A percentile compares a stretch with the other conserved stretches of the same genome.
Conservation (phyloP, 1,139 yeast species). For the Scheffersomyces quercinus region DNA sequence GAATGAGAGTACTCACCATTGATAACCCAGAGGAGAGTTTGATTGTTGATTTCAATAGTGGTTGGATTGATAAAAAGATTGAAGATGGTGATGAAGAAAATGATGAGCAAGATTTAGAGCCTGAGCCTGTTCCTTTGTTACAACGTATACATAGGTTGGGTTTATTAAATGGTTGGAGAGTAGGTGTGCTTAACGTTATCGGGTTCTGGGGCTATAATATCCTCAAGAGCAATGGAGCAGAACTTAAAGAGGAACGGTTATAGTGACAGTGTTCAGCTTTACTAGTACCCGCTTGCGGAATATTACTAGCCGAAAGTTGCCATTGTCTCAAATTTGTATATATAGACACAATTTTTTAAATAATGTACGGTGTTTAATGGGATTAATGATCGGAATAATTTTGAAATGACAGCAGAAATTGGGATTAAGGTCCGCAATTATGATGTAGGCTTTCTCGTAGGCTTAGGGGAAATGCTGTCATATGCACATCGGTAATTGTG, state of each 20-base stretch:
- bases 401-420: too few relatives aligned
- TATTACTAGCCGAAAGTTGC: too few relatives aligned
- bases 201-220: constrained; percentile 85
- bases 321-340: too few relatives aligned
- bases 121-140: constrained; percentile 6
- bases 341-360: too few relatives aligned
- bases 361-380: too few relatives aligned
- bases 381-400: too few relatives aligned
- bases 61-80: constrained; percentile 18
- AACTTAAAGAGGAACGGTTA: constrained; percentile 43
- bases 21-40: constrained; percentile 46
- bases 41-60: constrained; percentile 46
- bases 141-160: constrained; percentile 29
- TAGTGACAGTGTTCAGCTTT: constrained; percentile 6
- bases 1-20: constrained; percentile 36
- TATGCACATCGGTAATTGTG: too few relatives aligned
- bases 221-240: constrained; percentile 51
- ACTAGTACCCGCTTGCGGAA: too few relatives aligned
- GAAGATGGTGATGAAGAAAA: constrained; percentile 10
- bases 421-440: too few relatives aligned
- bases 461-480: too few relatives aligned
- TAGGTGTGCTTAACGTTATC: constrained; percentile 73
- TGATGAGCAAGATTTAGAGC: constrained; percentile 4
- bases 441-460: too few relatives aligned
- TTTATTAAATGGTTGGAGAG: constrained; percentile 89